Evolutionary conservation across 805 yeast genomes (phyloP).

Genomic region (Candida manassasensis): DNA sequence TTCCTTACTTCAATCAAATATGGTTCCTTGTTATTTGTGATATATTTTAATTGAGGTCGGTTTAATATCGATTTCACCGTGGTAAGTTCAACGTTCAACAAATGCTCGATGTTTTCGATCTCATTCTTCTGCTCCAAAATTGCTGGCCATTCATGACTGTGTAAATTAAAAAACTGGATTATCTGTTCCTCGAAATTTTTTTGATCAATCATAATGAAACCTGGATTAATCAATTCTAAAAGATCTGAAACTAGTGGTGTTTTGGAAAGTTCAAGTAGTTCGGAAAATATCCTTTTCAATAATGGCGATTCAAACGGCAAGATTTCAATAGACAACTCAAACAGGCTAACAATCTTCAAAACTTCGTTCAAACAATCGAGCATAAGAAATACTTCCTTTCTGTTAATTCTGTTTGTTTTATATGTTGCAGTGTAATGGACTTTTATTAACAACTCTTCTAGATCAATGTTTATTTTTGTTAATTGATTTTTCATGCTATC

Average conservation of each 20-base stretch:
- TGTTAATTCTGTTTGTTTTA: conserved; percentile 20
- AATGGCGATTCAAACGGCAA: conserved; percentile 26
- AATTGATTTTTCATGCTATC: conserved; percentile 27
- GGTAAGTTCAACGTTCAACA: conserved; percentile 50
- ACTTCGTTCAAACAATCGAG: conserved; percentile 26
- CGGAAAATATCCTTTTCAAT: conserved; percentile 34
- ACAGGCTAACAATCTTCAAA: conserved; percentile 20
- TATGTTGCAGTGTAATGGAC: conserved; percentile 34
- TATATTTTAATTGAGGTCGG: conserved; percentile 54
- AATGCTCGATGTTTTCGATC: conserved; percentile 41
- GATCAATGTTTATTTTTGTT: conserved; percentile 22
- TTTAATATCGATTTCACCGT: conserved; percentile 42
- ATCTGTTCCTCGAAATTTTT: conserved; percentile 42
- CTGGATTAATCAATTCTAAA: conserved; percentile 48
- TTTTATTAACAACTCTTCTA: conserved; percentile 33
- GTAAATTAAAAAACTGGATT: conserved; percentile 38
- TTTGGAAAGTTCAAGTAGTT: conserved; percentile 30
- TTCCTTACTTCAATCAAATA: conserved; percentile 74
- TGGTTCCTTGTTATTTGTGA: conserved; percentile 58
- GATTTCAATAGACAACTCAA: conserved; percentile 32
- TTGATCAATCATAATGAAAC: conserved; percentile 46
- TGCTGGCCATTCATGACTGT: conserved; percentile 30
- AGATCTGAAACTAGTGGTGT: conserved; percentile 28
- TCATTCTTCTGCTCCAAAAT: conserved; percentile 33
- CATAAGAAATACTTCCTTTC: conserved; percentile 30